Evolutionary conservation across 1,139 yeast genomes (phyloP), one percentile per base, ranked within the genome.

Genomic region (Candida tropicalis): DNA sequence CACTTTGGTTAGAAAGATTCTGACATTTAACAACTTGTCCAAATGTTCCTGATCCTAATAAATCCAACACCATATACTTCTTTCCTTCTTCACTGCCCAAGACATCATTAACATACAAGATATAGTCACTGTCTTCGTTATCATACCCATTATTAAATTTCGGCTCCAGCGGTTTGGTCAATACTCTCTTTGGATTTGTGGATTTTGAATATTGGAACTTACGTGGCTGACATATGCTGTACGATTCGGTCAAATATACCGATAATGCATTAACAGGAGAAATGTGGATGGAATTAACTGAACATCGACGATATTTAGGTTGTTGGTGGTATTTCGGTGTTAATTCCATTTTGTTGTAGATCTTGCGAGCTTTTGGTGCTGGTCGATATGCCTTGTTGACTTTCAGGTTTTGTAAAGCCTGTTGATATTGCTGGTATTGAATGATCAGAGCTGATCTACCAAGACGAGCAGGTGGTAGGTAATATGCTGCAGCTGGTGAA

Each of bases 21-120:
- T 93, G 99, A 66, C 98, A 93, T 65, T 93, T 93, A 26, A 91
- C 98, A 42, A 95, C 99, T 65, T 93, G 99, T 4, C 99, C 99
- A 74, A 95, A 93, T 0, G 99, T 91, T 3, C 99, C 99, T 52
- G 91, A 93, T 0, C 99, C 99, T 37, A 95, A 67, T 18, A 93
- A 77, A 63, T 93, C 98, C 49, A 93, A 68, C 3, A 95, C 97
- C 57, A 93, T 75, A 60, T 91, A 91, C 59, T 88, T 84, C 45
- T 93, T 73, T 44, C 90, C 91, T 54, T 89, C 96, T 58, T 89
- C 95, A 2, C 82, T 76, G 2, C 99, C 99, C 38, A 95, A 68
- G 15, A 93, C 84, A 60, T 95, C 99, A 62, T 95, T 93, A 12
- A 95, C 99, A 55, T 91, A 91, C 23, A 95, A 67, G 45, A 95